Percentiles rank a stretch among this genome's conserved stretches.
These are phyloP conservation scores for Rubus idaeus DNA, from an alignment of 306 rosid species.

Conservation along the genomic window DNA sequence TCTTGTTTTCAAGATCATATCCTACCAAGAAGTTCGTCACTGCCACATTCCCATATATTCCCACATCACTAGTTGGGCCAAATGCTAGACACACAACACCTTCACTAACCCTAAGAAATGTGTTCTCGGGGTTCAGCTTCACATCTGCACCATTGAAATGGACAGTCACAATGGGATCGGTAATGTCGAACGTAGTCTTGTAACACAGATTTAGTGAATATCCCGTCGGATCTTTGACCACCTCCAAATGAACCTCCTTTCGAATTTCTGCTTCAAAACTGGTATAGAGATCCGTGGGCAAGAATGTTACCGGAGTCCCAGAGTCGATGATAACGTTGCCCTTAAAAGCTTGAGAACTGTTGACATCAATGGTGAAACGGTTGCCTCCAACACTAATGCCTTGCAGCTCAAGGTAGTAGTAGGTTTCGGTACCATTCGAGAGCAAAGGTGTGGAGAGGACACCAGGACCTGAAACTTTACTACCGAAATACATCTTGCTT, in stretches of 20 bases:
- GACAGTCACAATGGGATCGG: slow-evolving; percentile 22
- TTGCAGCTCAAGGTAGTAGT: slow-evolving; percentile 17
- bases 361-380: not conserved
- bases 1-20: slow-evolving; percentile 32
- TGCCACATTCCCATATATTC: slow-evolving; percentile 50
- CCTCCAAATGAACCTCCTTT: not conserved
- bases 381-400: slow-evolving; percentile 8
- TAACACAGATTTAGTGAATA: slow-evolving; percentile 30
- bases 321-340: slow-evolving; percentile 45
- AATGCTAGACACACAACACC: slow-evolving; percentile 47
- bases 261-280: slow-evolving; percentile 23
- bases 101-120: slow-evolving; percentile 24
- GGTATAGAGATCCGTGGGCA: slow-evolving; percentile 26
- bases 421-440: not conserved
- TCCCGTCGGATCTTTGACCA: not conserved
- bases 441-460: slow-evolving; percentile 11
- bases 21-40: slow-evolving; percentile 48
- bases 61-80: fast-evolving
- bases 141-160: slow-evolving; percentile 46
- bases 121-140: slow-evolving; percentile 24
- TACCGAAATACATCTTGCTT: slow-evolving; percentile 16
- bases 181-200: not conserved
- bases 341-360: not conserved
- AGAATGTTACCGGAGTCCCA: slow-evolving; percentile 31
- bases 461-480: not conserved